Evolutionary conservation across 1,284 basidiomycete genomes (phyloP), one percentile per base, ranked within the genome.

Genomic region (Tilletiopsis washingtonensis): DNA sequence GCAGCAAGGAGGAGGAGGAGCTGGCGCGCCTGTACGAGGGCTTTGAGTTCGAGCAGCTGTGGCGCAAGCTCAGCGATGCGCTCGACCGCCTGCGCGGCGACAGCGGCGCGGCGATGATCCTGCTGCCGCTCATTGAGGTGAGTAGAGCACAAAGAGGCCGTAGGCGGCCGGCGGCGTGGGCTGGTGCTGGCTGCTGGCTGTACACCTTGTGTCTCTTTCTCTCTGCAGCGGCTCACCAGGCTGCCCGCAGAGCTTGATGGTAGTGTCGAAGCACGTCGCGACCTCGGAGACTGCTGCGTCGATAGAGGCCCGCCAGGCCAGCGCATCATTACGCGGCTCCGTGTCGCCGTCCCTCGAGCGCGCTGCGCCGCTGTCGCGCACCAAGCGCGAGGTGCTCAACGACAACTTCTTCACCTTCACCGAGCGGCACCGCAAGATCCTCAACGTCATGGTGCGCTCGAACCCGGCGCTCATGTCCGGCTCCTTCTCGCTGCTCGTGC

Each of bases 381-480:
- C 67, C 15, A 58, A 65, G 39, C 49, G 62, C 41, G 61, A 67
- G 36, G 53, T 74, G 20, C 74, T 75, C 51, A 86, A 88, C 57
- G 88, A 91, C 57, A 78, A 91, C 23, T 98, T 98, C 74, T 84
- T 96, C 48, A 80, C 82, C 5, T 98, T 98, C 76, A 98, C 94
- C 1, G 91, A 94, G 61, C 81, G 84, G 29, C 94, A 98, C 72
- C 82, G 90, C 61, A 96, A 96, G 75, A 82, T 96, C 32, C 81
- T 98, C 54, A 97, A 97, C 74, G 79, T 91, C 54, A 96, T 98
- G 86, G 93, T 98, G 29, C 85, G 93, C 53, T 96, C 91, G 74
- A 96, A 97, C 69, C 94, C 94, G 2, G 89, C 91, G 1, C 77
- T 99, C 34, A 93, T 99, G 88, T 91, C 88, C 60, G 94, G 94